Conservation (phyloP, 2,329 filamentous ascomycete genomes). For the Aspergillus aculeatinus region DNA sequence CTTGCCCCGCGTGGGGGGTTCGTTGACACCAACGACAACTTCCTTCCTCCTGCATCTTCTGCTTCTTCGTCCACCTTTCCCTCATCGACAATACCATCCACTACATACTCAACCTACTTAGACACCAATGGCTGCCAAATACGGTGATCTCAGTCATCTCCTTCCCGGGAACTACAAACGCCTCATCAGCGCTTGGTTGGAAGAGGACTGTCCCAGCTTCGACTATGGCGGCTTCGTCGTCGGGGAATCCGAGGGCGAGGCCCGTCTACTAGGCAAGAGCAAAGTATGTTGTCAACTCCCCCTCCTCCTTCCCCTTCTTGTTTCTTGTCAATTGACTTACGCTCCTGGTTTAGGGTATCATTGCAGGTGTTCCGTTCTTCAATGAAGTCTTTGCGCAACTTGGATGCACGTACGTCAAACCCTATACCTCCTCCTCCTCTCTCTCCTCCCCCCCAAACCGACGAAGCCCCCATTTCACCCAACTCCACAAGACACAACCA, state of each 20-base stretch:
- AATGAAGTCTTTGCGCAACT: conserved; percentile 88
- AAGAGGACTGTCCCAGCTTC: conserved; percentile 93
- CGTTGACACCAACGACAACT: too few relatives aligned
- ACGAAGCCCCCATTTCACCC: too few relatives aligned
- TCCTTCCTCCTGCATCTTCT: neutral
- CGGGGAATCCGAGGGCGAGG: conserved; percentile 54
- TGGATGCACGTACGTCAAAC: conserved; percentile 66
- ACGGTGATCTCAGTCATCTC: conserved; percentile 67
- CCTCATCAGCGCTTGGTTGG: conserved; percentile 78
- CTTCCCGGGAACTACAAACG: conserved; percentile 83
- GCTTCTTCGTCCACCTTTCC: neutral
- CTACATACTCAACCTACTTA: neutral
- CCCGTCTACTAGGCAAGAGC: conserved; percentile 58
- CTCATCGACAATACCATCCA: neutral
- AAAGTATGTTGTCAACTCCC: conserved; percentile 38
- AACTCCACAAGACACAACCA: too few relatives aligned
- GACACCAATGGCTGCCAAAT: conserved; percentile 53
- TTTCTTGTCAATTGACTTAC: neutral
- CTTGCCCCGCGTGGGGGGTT: conserved; percentile 4
- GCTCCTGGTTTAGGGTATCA: conserved; percentile 58
- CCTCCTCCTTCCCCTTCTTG: neutral
- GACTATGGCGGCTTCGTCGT: conserved; percentile 98
- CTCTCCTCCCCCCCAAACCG: too few relatives aligned
- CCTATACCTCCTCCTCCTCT: neutral
- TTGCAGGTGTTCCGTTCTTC: conserved; percentile 93